Conservation (phyloP, 2,329 filamentous ascomycete species). For the Penicillium sp. region DNA sequence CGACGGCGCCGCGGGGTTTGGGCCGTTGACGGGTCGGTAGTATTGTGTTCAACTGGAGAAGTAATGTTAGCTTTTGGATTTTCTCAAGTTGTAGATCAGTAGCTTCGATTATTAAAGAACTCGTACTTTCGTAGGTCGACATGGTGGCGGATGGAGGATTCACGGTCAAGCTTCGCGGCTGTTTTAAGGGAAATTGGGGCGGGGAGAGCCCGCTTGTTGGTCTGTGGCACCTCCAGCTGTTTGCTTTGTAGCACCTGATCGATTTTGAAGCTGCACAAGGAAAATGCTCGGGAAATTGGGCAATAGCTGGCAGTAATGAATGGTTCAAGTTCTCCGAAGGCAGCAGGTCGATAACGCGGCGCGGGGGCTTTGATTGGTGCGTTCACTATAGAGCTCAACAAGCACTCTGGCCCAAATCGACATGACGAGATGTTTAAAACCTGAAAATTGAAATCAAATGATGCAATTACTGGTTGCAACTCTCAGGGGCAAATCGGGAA, state of each 20-base stretch:
- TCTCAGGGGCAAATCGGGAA: too few species aligned
- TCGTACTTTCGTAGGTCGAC: constrained; percentile 45
- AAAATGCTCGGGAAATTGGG: constrained; percentile 1
- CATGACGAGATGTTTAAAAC: neutral
- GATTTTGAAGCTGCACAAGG: neutral
- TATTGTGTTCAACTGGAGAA: constrained; percentile 46
- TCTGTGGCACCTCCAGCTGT: constrained; percentile 13
- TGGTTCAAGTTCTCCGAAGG: constrained; percentile 12
- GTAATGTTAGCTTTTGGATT: constrained; percentile 4
- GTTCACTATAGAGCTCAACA: neutral
- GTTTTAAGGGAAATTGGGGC: constrained; percentile 1
- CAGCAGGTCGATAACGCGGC: constrained; percentile 27
- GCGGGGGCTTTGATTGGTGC: constrained; percentile 7
- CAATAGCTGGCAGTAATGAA: neutral
- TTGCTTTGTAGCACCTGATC: constrained; percentile 7
- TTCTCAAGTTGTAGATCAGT: neutral
- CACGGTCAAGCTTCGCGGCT: constrained; percentile 10
- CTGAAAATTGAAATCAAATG: neutral
- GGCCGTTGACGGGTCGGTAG: constrained; percentile 30
- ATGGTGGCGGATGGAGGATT: constrained; percentile 26
- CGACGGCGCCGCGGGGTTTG: constrained; percentile 48
- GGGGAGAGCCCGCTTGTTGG: constrained; percentile 7
- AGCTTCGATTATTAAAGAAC: neutral
- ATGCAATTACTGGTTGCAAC: neutral
- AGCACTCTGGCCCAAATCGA: neutral